Conservation (phyloP, 805 yeast genomes). For the Komagataella mondaviorum region DNA sequence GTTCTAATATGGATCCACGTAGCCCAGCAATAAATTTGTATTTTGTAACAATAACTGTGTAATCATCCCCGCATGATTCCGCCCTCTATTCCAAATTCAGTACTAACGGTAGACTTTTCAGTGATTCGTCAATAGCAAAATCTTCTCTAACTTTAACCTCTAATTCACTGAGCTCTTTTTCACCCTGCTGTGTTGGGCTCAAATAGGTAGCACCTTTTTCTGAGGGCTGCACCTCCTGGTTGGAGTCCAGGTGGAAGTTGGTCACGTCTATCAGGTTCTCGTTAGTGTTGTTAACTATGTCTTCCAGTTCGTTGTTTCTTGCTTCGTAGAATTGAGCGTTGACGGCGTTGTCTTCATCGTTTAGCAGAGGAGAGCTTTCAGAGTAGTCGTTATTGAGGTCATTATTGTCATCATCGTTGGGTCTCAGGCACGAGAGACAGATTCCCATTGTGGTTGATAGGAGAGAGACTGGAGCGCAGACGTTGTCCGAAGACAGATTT, state of each 20-base stretch:
- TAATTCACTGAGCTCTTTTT: background rate
- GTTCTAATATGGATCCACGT: conserved; percentile 27
- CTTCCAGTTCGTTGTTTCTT: conserved; percentile 17
- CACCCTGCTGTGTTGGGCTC: background rate
- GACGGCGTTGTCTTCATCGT: conserved; percentile 11
- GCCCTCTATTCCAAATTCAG: background rate
- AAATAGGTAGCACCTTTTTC: background rate
- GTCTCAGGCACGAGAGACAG: conserved; percentile 18
- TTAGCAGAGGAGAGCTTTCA: conserved; percentile 15
- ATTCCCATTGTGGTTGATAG: conserved; percentile 14
- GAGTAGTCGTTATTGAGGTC: conserved; percentile 3
- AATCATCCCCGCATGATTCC: no score
- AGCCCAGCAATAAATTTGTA: conserved; percentile 7
- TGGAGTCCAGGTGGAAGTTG: conserved; percentile 4
- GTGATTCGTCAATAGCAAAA: background rate
- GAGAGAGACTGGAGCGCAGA: background rate
- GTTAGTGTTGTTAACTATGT: conserved; percentile 18
- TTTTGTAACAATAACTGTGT: background rate
- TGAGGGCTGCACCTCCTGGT: background rate
- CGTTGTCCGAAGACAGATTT: background rate
- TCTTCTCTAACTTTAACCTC: background rate
- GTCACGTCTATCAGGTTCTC: conserved; percentile 17
- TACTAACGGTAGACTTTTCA: background rate
- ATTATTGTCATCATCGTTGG: conserved; percentile 9
- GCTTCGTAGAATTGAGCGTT: conserved; percentile 10